Conservation (phyloP, 306 rosid genomes). For the Psophocarpus tetragonolobus region DNA sequence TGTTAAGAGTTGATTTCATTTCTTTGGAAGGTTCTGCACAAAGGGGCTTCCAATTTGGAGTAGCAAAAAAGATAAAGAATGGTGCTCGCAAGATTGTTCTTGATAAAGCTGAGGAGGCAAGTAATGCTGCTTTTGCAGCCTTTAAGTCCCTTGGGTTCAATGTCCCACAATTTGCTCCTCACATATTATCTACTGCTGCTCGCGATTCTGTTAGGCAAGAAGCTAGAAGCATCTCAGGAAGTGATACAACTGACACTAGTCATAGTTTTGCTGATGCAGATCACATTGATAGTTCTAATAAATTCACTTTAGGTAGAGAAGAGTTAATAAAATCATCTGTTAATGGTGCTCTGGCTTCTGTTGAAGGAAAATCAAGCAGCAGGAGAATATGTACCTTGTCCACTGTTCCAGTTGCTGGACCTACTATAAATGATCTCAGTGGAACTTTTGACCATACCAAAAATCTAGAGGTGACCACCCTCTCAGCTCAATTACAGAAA, state of each 20-base stretch:
- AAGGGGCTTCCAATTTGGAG: constrained; percentile 74
- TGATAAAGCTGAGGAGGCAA: constrained; percentile 97
- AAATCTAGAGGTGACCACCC: constrained; percentile 30
- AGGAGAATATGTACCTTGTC: constrained; percentile 33
- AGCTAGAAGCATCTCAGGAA: constrained; percentile 55
- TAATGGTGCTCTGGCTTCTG: constrained; percentile 34
- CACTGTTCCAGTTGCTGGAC: constrained; percentile 46
- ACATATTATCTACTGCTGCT: constrained; percentile 43
- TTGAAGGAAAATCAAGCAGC: constrained; percentile 45
- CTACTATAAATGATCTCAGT: constrained; percentile 39
- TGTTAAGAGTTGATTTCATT: constrained; percentile 34
- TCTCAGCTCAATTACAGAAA: constrained; percentile 38
- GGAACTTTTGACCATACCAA: constrained; percentile 37
- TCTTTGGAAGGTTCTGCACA: constrained; percentile 66
- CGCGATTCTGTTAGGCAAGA: constrained; percentile 53
- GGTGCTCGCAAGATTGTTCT: constrained; percentile 94
- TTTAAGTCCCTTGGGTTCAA: constrained; percentile 82
- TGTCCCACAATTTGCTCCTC: constrained; percentile 73
- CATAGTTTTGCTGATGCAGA: constrained; percentile 46
- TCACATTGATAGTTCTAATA: constrained; percentile 42
- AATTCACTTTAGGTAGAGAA: constrained; percentile 35
- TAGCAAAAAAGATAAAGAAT: constrained; percentile 91
- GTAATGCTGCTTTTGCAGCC: constrained; percentile 83
- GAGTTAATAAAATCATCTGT: constrained; percentile 41
- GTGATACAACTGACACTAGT: constrained; percentile 49